These are phyloP conservation scores for Heterococcus sp. DNA, from an alignment of 108 stramenopile genomes.

Conservation along the genomic window DNA sequence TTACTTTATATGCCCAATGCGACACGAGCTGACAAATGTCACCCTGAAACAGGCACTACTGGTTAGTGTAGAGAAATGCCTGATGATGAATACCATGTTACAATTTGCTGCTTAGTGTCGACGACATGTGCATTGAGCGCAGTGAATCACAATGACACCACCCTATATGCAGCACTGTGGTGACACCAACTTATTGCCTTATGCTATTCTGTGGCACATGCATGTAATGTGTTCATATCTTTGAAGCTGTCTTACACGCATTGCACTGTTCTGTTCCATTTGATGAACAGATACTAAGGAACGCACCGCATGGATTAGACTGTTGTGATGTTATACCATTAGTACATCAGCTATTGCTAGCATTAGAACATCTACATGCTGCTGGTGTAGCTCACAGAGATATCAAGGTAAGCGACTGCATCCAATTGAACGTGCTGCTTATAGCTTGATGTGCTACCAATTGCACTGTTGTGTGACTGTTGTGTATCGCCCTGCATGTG, in stretches of 20 bases:
- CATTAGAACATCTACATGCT: slow-evolving; percentile 45
- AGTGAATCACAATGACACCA: not conserved
- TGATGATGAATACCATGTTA: not conserved
- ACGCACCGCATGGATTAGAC: not conserved
- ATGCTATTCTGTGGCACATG: not conserved
- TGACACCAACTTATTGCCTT: not conserved
- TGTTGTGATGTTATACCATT: slow-evolving; percentile 4
- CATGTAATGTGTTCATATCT: not conserved
- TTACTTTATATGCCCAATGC: too few species aligned
- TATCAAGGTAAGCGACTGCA: slow-evolving; percentile 56
- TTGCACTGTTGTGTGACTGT: too few species aligned
- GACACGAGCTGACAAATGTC: too few species aligned
- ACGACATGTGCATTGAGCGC: not conserved
- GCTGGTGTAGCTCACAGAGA: slow-evolving; percentile 52
- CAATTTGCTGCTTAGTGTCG: too few species aligned
- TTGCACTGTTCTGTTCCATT: not conserved
- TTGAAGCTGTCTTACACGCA: not conserved
- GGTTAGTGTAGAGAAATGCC: not conserved
- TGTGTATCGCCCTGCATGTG: too few species aligned
- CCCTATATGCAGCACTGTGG: not conserved
- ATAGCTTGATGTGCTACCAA: too few species aligned
- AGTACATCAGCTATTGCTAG: slow-evolving; percentile 40
- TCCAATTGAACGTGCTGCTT: too few species aligned
- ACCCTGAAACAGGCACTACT: too few species aligned
- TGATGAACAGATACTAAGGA: not conserved